phyloP scores from a whole-genome alignment of 2,329 filamentous ascomycete species.

The Colletotrichum tropicicola region DNA sequence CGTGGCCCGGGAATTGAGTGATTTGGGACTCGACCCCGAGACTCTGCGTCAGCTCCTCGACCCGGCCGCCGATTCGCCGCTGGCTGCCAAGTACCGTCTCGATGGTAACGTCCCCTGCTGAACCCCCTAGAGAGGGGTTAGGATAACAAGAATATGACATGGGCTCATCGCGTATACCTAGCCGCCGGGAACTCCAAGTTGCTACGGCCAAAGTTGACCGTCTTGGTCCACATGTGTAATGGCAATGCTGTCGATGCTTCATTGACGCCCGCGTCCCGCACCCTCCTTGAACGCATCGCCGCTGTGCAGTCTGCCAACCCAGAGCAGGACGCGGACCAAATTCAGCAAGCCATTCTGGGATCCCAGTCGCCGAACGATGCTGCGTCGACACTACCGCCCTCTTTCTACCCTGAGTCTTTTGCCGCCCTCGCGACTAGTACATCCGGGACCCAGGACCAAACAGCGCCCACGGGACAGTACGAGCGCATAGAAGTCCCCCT shows the following conservation, averaged over 20 bases:
- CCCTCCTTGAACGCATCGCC: conserved; percentile 70
- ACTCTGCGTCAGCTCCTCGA: conserved; percentile 74
- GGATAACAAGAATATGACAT: not conserved
- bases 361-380: not conserved
- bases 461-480: not conserved
- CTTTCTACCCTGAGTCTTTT: not conserved
- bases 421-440: not conserved
- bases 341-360: not conserved
- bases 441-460: conserved; percentile 31
- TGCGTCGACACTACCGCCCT: not conserved
- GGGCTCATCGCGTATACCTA: conserved; percentile 33
- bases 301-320: conserved; percentile 34
- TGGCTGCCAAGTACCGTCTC: conserved; percentile 64
- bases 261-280: conserved; percentile 70
- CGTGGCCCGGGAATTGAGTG: conserved; percentile 75
- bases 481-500: conserved; percentile 76
- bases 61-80: conserved; percentile 54
- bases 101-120: conserved; percentile 49
- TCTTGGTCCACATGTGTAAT: conserved; percentile 73
- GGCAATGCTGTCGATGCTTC: conserved; percentile 75
- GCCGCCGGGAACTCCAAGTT: conserved; percentile 49
- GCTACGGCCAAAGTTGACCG: conserved; percentile 75
- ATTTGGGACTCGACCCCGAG: conserved; percentile 76
- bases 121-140: not conserved
- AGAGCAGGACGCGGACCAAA: conserved; percentile 27